Evolutionary conservation across 169 alveolate species (phyloP).

Genomic region (Eimeria necatrix): DNA sequence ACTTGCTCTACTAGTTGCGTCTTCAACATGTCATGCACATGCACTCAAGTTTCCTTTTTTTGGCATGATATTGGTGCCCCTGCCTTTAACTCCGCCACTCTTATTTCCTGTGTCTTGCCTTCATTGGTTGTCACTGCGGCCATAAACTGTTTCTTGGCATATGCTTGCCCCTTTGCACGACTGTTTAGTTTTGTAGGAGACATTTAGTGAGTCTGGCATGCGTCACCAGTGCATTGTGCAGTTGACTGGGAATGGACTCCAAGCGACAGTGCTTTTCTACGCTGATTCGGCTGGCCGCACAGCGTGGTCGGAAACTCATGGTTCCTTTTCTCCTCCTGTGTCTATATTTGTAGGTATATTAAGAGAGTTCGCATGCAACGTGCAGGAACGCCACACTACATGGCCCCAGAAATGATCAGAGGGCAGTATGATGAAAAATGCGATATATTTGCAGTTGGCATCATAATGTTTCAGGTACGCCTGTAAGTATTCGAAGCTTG

Average conservation of each 20-base stretch:
- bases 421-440: constrained; percentile 89
- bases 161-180: not conserved
- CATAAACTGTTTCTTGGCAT: no score
- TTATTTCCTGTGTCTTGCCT: no score
- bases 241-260: not conserved
- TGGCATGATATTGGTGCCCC: no score
- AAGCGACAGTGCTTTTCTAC: not conserved
- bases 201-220: no score
- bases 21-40: no score
- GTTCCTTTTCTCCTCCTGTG: not conserved
- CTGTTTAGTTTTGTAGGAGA: not conserved
- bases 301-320: no score
- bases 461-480: constrained; percentile 85
- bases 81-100: no score
- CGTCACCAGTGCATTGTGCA: no score
- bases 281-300: not conserved
- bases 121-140: no score
- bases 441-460: constrained; percentile 90
- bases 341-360: constrained; percentile 36
- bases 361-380: constrained; percentile 69
- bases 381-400: constrained; percentile 90
- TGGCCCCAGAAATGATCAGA: constrained; percentile 91
- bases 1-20: not conserved
- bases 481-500: not conserved
- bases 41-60: no score